These are phyloP conservation scores for Dendrobium chrysotoxum DNA, from an alignment of 106 monocot species.

Conservation along the genomic window DNA sequence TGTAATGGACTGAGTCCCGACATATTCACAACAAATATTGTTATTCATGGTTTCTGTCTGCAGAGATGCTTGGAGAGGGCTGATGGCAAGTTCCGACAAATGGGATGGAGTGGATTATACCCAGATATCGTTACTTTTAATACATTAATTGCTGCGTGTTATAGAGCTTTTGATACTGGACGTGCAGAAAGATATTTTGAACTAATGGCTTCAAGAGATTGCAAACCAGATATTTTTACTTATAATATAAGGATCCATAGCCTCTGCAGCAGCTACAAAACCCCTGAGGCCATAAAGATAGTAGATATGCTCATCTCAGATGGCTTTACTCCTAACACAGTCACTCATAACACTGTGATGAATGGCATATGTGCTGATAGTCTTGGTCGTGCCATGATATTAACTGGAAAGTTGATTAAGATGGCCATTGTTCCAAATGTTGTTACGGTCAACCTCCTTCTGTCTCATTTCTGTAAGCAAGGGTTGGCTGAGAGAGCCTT, in stretches of 20 bases:
- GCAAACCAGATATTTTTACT: constrained; percentile 77
- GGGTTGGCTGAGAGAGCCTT: constrained; percentile 53
- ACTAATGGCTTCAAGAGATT: constrained; percentile 51
- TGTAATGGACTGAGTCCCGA: constrained; percentile 60
- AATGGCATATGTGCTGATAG: constrained; percentile 70
- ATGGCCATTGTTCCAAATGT: constrained; percentile 67
- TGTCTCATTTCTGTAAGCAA: constrained; percentile 83
- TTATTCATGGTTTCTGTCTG: constrained; percentile 66
- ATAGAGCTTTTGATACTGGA: constrained; percentile 31
- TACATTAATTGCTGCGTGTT: constrained; percentile 63
- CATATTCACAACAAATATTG: constrained; percentile 83
- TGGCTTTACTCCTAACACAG: constrained; percentile 55
- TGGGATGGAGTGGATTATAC: constrained; percentile 29
- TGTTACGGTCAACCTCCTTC: constrained; percentile 71
- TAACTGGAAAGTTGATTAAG: constrained; percentile 72
- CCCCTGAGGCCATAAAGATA: constrained; percentile 46
- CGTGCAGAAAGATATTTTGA: constrained; percentile 36
- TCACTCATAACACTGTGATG: constrained; percentile 85
- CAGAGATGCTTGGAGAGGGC: constrained; percentile 37
- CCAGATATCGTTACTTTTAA: constrained; percentile 83
- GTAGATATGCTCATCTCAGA: constrained; percentile 48
- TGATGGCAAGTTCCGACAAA: constrained; percentile 25
- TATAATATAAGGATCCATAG: constrained; percentile 88
- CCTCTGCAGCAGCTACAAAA: constrained; percentile 45
- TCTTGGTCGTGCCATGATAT: constrained; percentile 59